Base-by-base conservation (phyloP, 768 basidiomycete species). In the Leucosporidium creatinivorum region DNA sequence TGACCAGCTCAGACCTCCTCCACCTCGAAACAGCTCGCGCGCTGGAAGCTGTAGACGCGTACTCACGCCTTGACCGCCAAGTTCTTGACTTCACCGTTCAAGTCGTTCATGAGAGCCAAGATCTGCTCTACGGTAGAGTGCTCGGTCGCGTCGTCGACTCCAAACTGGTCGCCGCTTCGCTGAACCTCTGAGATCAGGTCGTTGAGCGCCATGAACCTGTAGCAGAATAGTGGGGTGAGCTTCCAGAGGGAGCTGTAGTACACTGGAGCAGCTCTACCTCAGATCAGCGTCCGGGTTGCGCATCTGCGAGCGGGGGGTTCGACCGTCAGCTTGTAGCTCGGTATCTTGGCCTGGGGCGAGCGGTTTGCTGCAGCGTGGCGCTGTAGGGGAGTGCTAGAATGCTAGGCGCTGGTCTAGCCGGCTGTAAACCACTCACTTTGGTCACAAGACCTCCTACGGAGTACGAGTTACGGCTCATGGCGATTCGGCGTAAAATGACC, bases 1-100 rank as follows among this genome's bases (percentile, higher is more conserved):
- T 39, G 50, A 51, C 56, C 56, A 21, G 19, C 25, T 59, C 26
- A n/a, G 49, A 44, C 18, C n/a, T 48, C n/a, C 58, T 44, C 36
- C 61, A 44, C 18, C 61, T 18, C 23, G 13, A 25, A 15, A 39
- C 1, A 25, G 54, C n/a, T 55, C 28, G 44, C 21, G 30, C 64
- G 19, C 39, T 44, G 39, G 6, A 13, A 44, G 15, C 39, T 44
- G 39, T 13, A 44, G 21, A 18, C 39, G 58, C 23, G n/a, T 18
- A 77, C 84, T 62, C 73, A 89, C 94, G 92, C 93, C 81, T 93
- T 92, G 17, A 96, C 94, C 3, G 92, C 91, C 77, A 91, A 88
- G 76, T 96, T 96, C 82, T 98, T 98, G 71, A 98, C 96, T 81
- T 99, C 96, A 12, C 92, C 92, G 73, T 93, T 97, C 79, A 87